A percentile compares a stretch with the other conserved stretches of the same genome.
Evolutionary conservation across 371 early-diverging fungal genomes (phyloP).

Genomic region (Mortierella sp.): DNA sequence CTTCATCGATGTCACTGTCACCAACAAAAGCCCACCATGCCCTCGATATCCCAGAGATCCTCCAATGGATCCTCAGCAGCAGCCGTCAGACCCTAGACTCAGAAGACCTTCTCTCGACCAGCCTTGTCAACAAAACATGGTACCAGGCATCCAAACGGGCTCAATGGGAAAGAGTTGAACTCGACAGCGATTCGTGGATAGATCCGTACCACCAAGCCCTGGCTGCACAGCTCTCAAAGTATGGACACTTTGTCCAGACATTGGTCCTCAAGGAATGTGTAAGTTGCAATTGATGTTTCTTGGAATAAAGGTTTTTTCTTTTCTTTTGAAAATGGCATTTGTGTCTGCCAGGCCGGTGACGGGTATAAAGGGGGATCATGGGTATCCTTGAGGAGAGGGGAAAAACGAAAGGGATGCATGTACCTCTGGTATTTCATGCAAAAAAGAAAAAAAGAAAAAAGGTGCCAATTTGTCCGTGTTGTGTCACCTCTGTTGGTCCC

Average conservation of each 20-base stretch:
- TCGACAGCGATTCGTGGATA: slow-evolving; percentile 40
- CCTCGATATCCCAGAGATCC: slow-evolving; percentile 40
- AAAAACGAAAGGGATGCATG: neutral
- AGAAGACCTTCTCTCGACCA: slow-evolving; percentile 17
- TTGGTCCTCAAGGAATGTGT: slow-evolving; percentile 44
- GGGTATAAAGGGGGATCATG: neutral
- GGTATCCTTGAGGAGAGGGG: neutral
- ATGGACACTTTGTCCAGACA: slow-evolving; percentile 29
- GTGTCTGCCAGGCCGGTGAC: neutral
- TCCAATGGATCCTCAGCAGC: slow-evolving; percentile 22
- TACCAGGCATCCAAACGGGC: slow-evolving; percentile 14
- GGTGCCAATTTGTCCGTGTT: neutral
- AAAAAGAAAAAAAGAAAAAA: neutral
- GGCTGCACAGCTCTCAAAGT: slow-evolving; percentile 16
- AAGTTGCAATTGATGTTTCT: slow-evolving; percentile 9
- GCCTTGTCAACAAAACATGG: slow-evolving; percentile 38
- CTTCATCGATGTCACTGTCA: neutral
- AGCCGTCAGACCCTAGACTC: slow-evolving; percentile 20
- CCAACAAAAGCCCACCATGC: neutral
- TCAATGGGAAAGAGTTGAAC: slow-evolving; percentile 39
- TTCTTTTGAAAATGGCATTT: neutral
- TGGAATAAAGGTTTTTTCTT: neutral
- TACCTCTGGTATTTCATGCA: neutral
- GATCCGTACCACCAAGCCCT: slow-evolving; percentile 29
- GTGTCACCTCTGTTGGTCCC: neutral